phyloP scores from a whole-genome alignment of 495 filamentous ascomycete species.

The Penicillium odoratum region DNA sequence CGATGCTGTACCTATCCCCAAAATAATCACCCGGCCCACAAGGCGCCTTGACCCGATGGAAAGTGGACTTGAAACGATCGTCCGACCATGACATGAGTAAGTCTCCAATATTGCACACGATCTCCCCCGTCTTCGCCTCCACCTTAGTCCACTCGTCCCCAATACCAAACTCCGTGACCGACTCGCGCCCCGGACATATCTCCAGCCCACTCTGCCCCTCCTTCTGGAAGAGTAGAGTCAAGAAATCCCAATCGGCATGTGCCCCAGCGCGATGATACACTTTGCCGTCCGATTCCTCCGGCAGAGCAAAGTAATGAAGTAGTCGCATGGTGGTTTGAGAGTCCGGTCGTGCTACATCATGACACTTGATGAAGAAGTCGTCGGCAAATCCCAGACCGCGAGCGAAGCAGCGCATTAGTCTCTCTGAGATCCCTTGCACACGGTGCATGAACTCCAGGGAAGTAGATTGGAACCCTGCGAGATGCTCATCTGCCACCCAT shows the following conservation, averaged over 20 bases:
- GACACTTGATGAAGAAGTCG: conserved; percentile 57
- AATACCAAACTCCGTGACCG: conserved; percentile 57
- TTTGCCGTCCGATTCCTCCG: conserved; percentile 40
- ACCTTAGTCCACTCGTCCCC: conserved; percentile 64
- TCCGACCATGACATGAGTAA: conserved; percentile 70
- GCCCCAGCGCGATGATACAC: conserved; percentile 62
- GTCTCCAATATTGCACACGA: conserved; percentile 69
- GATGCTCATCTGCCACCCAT: conserved; percentile 51
- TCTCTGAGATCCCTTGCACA: conserved; percentile 53
- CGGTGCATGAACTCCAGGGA: conserved; percentile 54
- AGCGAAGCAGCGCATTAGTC: conserved; percentile 61
- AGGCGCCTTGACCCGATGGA: conserved; percentile 62
- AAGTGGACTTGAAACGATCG: conserved; percentile 66
- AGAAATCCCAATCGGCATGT: conserved; percentile 63
- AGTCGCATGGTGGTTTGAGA: conserved; percentile 58
- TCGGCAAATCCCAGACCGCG: conserved; percentile 55
- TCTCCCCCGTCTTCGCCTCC: conserved; percentile 55
- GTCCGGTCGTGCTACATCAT: conserved; percentile 48
- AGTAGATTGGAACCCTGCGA: conserved; percentile 50
- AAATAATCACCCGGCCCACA: conserved; percentile 53
- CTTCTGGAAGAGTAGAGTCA: conserved; percentile 67
- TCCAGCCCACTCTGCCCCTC: conserved; percentile 62
- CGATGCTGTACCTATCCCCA: conserved; percentile 61
- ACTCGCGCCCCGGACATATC: conserved; percentile 66
- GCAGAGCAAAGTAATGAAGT: conserved; percentile 58